phyloP scores from a whole-genome alignment of 2,329 filamentous ascomycete species.

The Fusarium sp. region DNA sequence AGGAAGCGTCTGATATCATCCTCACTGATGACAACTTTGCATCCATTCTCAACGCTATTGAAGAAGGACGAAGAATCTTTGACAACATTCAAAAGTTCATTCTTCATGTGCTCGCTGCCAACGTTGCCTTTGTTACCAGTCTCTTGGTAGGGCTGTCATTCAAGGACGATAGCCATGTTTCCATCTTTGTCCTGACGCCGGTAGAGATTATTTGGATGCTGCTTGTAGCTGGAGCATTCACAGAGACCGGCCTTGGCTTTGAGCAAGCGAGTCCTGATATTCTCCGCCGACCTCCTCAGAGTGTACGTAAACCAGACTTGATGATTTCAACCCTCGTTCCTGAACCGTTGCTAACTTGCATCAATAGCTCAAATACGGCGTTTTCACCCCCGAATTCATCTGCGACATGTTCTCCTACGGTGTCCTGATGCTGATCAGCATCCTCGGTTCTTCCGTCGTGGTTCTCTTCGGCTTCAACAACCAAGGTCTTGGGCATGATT shows the following conservation, averaged over 20 bases:
- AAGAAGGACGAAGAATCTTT: constrained; percentile 73
- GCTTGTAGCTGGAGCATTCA: constrained; percentile 75
- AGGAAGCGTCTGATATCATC: constrained; percentile 71
- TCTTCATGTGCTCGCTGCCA: constrained; percentile 70
- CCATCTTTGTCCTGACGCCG: constrained; percentile 74
- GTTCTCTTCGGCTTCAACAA: constrained; percentile 64
- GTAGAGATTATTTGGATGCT: constrained; percentile 80
- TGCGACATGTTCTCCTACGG: constrained; percentile 71
- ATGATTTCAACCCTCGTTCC: too few relatives aligned
- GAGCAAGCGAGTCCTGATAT: constrained; percentile 74
- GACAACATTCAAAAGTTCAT: constrained; percentile 79
- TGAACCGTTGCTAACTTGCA: background rate
- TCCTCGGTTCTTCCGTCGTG: constrained; percentile 64
- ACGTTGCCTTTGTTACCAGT: constrained; percentile 72
- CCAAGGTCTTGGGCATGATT: constrained; percentile 65
- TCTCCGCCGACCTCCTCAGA: constrained; percentile 66
- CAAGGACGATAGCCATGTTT: constrained; percentile 70
- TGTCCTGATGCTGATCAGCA: constrained; percentile 68
- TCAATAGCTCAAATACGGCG: constrained; percentile 55
- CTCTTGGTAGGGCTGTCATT: constrained; percentile 74
- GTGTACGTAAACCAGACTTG: constrained; percentile 18
- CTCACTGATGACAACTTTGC: constrained; percentile 75
- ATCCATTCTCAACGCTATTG: constrained; percentile 56
- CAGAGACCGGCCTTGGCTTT: constrained; percentile 77
- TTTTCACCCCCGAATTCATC: constrained; percentile 72